Base-by-base conservation (phyloP, 345 rosid genomes). In the sweet orange (Citrus sinensis) region DNA sequence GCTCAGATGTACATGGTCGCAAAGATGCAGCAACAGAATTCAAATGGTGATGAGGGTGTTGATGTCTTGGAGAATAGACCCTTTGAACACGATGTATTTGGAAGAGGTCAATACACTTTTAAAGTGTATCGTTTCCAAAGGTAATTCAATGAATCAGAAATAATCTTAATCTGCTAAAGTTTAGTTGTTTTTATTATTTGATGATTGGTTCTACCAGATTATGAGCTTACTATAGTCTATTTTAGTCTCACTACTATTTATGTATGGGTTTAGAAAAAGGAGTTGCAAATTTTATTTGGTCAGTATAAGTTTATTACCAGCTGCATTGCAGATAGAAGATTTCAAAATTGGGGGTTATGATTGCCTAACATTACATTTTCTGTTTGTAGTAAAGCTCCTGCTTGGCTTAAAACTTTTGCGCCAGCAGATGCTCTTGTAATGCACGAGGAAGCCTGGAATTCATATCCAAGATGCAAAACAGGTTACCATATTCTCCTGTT, bases 401-500 rank as follows among this genome's bases (percentile, higher is more conserved):
- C 90, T 78, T 91, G 95, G 95, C 85, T 91, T 64, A 82, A 88
- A 67, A 64, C 90, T 67, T 79, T 91, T 82, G 93, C 95, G 4
- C 91, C 95, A 0, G 75, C 86, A 32, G 92, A 91, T 79, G 92
- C 93, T 79, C 95, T 91, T 25, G 54, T 89, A 75, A 82, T 91
- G 89, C 84, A 88, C 68, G 95, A 91, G 84, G 93, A 88, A 79
- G 89, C 95, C 9, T 89, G 95, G 95, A 89, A 91, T 82, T 88
- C 95, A 34, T 91, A 87, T 68, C 95, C 95, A 30, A 88, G 90
- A 82, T 91, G 93, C 82, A 91, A 89, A 87, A 89, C 95, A 82
- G 92, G 95, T 91, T 77, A 76, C 55, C 11, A 34, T 61, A 58
- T 74, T 32, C 59, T 76, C 51, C 17, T 74, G 34, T 22, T 54